These are phyloP conservation scores for Tricholoma sp. DNA, from an alignment of 768 basidiomycete species.

Conservation along the genomic window DNA sequence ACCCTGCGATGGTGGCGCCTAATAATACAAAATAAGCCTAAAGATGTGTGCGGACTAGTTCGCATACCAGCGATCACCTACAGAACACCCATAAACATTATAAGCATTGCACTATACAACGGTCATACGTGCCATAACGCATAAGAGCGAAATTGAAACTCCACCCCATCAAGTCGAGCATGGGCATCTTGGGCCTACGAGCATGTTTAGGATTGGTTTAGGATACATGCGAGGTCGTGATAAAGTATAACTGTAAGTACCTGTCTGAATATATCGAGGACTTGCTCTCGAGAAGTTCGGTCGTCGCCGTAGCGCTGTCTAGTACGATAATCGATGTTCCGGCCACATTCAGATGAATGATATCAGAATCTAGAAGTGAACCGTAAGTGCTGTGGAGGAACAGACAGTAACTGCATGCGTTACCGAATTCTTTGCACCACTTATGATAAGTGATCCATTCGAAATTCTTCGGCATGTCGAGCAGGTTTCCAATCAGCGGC, in stretches of 20 bases:
- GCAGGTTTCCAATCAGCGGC: constrained; percentile 5
- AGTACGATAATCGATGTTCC: constrained; percentile 25
- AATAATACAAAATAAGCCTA: no score
- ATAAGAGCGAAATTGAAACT: constrained; percentile 12
- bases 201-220: no score
- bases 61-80: constrained; percentile 10
- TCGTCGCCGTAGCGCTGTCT: constrained; percentile 26
- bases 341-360: constrained; percentile 22
- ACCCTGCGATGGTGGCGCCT: no score
- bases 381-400: no score
- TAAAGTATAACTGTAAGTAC: background rate
- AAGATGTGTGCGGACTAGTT: no score
- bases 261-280: no score
- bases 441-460: background rate
- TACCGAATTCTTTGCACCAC: constrained; percentile 6
- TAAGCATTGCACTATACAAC: background rate
- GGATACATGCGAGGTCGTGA: background rate
- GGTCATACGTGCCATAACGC: constrained; percentile 8
- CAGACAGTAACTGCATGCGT: no score
- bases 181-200: constrained; percentile 12
- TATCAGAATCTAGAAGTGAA: constrained; percentile 19
- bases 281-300: constrained; percentile 31
- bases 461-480: constrained; percentile 1
- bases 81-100: background rate
- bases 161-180: constrained; percentile 22